Base-by-base conservation (phyloP, 129 eudicot species). In the Oenanthe sinensis region DNA sequence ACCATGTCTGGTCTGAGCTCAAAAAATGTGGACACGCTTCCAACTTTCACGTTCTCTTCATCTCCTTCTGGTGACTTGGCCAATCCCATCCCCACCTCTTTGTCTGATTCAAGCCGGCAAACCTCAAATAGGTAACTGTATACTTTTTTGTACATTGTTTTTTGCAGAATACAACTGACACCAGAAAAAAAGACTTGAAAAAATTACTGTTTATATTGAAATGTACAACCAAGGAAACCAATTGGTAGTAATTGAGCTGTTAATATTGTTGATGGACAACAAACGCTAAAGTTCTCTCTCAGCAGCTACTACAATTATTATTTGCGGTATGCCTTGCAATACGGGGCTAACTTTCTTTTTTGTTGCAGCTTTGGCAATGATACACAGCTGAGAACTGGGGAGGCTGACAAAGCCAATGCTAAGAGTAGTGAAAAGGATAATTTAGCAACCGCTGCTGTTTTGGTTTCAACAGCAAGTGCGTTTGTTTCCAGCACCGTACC, bases 321-420 rank as follows among this genome's bases (percentile, higher is more conserved):
- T 14, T 45, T 44, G 10, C 19, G 40, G 54, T 11, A 55, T 73
- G 55, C 40, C 20, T 73, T 45, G 3, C 65, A 58, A 13, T 6
- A 36, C 5, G 16, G 20, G 8, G 50, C 44, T 72, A 52, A 72
- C 46, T 71, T 42, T 71, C 0, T 24, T 2, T 45, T 13, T n/a
- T 43, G 48, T 55, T 80, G 85, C 93, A 89, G 93, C 83, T 68
- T 79, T 70, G 75, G 33, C 48, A 79, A 54, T 55, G 76, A 78
- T 28, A 74, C 84, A 9, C 81, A 60, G 67, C 77, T 42, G n/a
- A 74, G 77, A 55, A 13, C 71, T 37, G 36, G 83, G 68, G 82
- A 77, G 15, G 78, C 81, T 3, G 77, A 72, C 58, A 83, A 54
- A 73, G 71, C 55, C 62, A 85, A 81, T 44, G 78, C 76, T 68